Evolutionary conservation across 352 stramenopile genomes (phyloP), one percentile per base, ranked within the genome.

Genomic region (Globisporangium middletonii): DNA sequence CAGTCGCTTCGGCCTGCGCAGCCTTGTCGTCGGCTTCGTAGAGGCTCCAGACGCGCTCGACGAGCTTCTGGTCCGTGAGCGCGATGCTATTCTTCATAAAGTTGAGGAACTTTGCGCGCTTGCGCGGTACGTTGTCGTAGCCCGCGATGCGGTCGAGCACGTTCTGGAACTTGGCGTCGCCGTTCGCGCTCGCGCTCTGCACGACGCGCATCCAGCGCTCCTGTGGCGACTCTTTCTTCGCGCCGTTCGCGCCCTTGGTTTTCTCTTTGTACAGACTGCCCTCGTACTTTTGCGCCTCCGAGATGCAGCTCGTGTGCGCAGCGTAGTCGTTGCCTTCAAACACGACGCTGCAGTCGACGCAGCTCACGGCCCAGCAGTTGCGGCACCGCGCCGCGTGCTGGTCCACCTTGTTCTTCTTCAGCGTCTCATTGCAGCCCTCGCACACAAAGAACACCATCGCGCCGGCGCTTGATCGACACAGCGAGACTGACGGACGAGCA

Each of bases 371-470:
- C 77, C 84, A 95, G 75, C 88, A 97, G 68, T 92, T 88, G 55
- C 80, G 74, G 57, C 79, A 94, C 28, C 88, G 92, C 18, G 69
- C 71, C 0, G 77, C 80, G 64, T 98, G 92, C 42, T 73, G 76
- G 57, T 97, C 88, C 52, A 98, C 92, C 66, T 97, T 94, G 67
- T 89, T 94, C 77, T 98, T 98, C 71, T 97, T 97, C 51, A 98
- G 75, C 60, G 88, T 97, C 76, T 97, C 83, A 60, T 94, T 92
- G 75, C 83, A 94, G 55, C 79, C 81, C 63, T 94, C 83, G 58
- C 83, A 94, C 47, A 94, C 82, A 51, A 94, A 94, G 62, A 92
- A 94, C 45, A 94, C 83, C 83, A 94, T 94, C 33, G 42, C 47
- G 4, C 2, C 42, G 37, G 13, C 28, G 44, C 30, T 35, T 8